These are phyloP conservation scores for Decorospora gaudefroyi DNA, from an alignment of 2,329 filamentous ascomycete genomes.

Conservation along the genomic window DNA sequence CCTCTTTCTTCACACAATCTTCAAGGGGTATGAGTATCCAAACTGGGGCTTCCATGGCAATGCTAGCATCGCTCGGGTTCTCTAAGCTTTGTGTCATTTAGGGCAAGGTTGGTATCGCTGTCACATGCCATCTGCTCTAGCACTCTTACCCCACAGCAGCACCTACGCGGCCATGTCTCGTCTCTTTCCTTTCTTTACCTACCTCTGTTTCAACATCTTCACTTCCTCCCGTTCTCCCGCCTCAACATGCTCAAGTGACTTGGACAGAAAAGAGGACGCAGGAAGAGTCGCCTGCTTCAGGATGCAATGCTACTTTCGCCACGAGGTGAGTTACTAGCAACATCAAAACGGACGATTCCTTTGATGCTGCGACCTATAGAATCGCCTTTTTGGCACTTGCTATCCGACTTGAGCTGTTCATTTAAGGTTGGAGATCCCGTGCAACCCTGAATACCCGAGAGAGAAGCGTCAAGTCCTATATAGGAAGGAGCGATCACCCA, in stretches of 20 bases:
- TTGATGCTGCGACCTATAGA: neutral
- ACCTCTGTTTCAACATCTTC: neutral
- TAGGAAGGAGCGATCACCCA: neutral
- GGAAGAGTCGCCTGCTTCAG: too few relatives aligned
- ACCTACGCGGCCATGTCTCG: neutral
- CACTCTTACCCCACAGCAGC: neutral
- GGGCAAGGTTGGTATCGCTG: neutral
- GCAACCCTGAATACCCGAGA: neutral
- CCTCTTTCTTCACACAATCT: neutral
- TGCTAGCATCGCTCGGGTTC: neutral
- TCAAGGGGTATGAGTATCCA: too few relatives aligned
- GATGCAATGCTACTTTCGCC: neutral
- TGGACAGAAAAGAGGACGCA: neutral
- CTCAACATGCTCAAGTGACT: neutral
- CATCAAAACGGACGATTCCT: neutral
- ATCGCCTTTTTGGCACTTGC: neutral
- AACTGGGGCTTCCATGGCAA: neutral
- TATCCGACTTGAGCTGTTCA: neutral
- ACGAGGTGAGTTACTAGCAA: neutral
- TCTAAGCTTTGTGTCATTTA: neutral
- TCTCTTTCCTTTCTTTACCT: neutral
- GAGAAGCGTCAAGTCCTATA: neutral
- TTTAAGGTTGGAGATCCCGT: slow-evolving; percentile 1
- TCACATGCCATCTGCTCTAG: neutral
- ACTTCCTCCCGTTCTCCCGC: neutral